Conservation (phyloP, 345 rosid species). For the Gossypium thurberi region DNA sequence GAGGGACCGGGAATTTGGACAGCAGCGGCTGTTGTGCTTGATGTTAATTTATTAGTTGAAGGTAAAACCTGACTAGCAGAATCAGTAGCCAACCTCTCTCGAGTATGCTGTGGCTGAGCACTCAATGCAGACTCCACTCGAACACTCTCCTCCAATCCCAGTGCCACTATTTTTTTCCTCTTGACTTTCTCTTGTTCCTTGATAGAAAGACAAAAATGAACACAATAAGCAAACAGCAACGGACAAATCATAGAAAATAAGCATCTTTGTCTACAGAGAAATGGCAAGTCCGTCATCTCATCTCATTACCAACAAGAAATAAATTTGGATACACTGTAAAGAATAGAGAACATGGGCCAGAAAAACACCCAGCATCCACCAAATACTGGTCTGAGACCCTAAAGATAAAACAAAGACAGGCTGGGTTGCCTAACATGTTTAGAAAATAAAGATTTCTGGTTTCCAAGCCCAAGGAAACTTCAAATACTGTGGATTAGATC, state of each 20-base stretch:
- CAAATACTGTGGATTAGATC: not conserved
- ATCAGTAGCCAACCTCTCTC: constrained; percentile 33
- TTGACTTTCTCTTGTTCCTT: constrained; percentile 56
- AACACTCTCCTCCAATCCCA: constrained; percentile 36
- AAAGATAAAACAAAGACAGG: not conserved
- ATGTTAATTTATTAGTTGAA: constrained; percentile 29
- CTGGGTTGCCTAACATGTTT: not conserved
- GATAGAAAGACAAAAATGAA: not conserved
- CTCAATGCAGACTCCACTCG: constrained; percentile 34
- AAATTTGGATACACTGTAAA: not conserved
- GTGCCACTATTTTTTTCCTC: constrained; percentile 49
- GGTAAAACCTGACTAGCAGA: constrained; percentile 31
- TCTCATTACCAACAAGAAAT: not conserved
- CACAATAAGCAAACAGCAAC: constrained; percentile 9
- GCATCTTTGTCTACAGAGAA: not conserved
- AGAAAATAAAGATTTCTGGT: not conserved
- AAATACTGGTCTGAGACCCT: not conserved
- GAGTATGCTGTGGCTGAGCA: constrained; percentile 33
- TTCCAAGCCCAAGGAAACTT: not conserved
- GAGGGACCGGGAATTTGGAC: constrained; percentile 35
- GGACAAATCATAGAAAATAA: constrained; percentile 6
- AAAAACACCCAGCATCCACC: not conserved
- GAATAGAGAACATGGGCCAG: not conserved
- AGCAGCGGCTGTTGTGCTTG: constrained; percentile 27
- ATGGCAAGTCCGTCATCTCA: not conserved